Base-by-base conservation (phyloP, 495 filamentous ascomycete species). In the Hypoxylon perforatum region DNA sequence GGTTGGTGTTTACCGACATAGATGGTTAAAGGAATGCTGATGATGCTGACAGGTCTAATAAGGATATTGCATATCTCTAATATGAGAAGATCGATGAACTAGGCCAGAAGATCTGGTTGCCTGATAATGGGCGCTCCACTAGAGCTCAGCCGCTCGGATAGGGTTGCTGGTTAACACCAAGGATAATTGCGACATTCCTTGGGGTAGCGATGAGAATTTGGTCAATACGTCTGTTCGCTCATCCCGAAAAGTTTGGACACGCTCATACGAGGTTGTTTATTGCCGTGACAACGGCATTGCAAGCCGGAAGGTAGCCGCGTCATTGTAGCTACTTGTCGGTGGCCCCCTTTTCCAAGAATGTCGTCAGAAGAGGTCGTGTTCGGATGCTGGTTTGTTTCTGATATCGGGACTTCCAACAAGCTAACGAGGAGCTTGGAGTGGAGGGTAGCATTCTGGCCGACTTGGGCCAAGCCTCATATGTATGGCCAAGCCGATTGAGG, bases 381-480 rank as follows among this genome's bases (percentile, higher is more conserved):
- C 61, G 67, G 57, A 50, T 28, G 41, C 18, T 70, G 52, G 57
- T 51, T 58, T 58, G 61, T 65, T 65, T 70, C 66, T 70, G 67
- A 70, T 70, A 61, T 70, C 67, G 67, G 67, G 67, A 70, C 21
- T 65, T 58, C 57, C 67, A 65, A 57, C 67, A 53, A 48, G 35
- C 47, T 64, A 57, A 30, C 51, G 57, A 61, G 57, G 51, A 56
- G 21, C 35, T 65, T 55, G 38, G 60, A 18, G 23, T 65, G 61
- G 67, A 65, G 57, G 61, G 61, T 65, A 61, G 57, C 47, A 65
- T 65, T 70, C 41, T 61, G 61, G 67, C 51, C 46, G 49, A 45
- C 57, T 46, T 19, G 22, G 61, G 56, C 67, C 67, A 65, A 61
- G 61, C 67, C 57, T 65, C 61, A 61, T 22, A 30, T 57, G 52